Percentiles rank a stretch among this genome's conserved stretches.
phyloP scores from a whole-genome alignment of 306 rosid species.

The Cercis canadensis region DNA sequence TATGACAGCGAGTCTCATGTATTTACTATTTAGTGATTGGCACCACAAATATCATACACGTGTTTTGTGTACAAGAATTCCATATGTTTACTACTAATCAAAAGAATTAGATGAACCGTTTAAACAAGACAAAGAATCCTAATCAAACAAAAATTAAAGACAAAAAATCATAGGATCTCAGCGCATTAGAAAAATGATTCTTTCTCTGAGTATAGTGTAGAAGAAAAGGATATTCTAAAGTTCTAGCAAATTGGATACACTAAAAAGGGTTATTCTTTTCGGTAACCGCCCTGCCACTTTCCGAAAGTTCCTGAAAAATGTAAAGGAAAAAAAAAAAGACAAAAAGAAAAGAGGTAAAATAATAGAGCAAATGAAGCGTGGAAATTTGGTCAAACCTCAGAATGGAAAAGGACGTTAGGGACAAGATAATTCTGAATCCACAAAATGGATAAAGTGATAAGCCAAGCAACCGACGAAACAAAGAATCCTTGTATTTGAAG shows the following conservation, averaged over 20 bases:
- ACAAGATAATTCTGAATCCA: background rate
- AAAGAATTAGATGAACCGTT: too few relatives aligned
- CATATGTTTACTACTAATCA: too few relatives aligned
- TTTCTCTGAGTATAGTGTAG: conserved; percentile 24
- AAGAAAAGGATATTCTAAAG: conserved; percentile 65
- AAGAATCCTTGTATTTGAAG: conserved; percentile 69
- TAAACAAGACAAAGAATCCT: too few relatives aligned
- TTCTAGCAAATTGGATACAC: conserved; percentile 12
- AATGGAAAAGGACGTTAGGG: conserved; percentile 43
- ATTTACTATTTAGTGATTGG: too few relatives aligned
- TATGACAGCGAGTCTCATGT: too few relatives aligned
- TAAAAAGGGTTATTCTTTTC: conserved; percentile 35
- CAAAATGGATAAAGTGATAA: conserved; percentile 40
- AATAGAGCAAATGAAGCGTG: too few relatives aligned
- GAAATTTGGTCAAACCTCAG: conserved; percentile 51
- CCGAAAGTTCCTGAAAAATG: conserved; percentile 48
- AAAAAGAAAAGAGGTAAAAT: background rate
- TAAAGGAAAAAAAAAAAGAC: background rate
- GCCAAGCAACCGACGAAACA: conserved; percentile 57
- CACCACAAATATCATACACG: too few relatives aligned
- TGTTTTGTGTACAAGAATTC: too few relatives aligned
- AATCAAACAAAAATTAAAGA: background rate
- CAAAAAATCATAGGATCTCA: background rate
- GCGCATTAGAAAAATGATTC: background rate
- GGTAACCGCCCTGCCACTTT: conserved; percentile 41